Percentiles rank a stretch among this genome's conserved stretches.
phyloP scores from a whole-genome alignment of 805 yeast genomes.

The Candida khao-thaluensis region DNA sequence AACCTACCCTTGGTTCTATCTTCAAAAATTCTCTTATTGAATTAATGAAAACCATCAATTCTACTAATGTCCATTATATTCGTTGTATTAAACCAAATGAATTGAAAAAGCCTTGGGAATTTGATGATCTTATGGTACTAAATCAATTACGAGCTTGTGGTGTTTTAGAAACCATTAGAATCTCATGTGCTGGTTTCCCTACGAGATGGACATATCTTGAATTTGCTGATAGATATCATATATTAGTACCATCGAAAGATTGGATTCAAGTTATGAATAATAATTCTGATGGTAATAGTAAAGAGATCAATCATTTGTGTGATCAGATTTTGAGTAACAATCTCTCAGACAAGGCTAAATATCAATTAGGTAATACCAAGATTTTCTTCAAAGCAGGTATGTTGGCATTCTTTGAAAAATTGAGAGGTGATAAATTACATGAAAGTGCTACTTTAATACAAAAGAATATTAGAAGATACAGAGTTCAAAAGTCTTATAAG shows the following conservation, averaged over 20 bases:
- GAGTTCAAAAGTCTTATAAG: conserved; percentile 60
- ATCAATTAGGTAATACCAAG: conserved; percentile 89
- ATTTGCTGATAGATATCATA: conserved; percentile 85
- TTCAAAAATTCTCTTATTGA: conserved; percentile 91
- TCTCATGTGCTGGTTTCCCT: conserved; percentile 98
- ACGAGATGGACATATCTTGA: conserved; percentile 94
- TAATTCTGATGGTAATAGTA: conserved; percentile 40
- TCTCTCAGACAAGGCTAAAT: conserved; percentile 65
- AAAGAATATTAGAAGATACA: conserved; percentile 68
- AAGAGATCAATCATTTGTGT: conserved; percentile 63
- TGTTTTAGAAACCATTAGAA: conserved; percentile 93
- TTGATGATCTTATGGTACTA: conserved; percentile 91
- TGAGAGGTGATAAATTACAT: conserved; percentile 75
- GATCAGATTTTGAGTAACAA: conserved; percentile 62
- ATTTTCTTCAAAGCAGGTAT: conserved; percentile 96
- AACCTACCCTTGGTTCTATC: conserved; percentile 93
- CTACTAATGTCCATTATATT: conserved; percentile 94
- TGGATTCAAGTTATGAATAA: conserved; percentile 61
- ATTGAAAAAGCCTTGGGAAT: conserved; percentile 91
- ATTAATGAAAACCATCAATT: conserved; percentile 86
- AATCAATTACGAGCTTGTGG: conserved; percentile 98
- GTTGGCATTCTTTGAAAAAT: conserved; percentile 85
- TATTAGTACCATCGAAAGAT: conserved; percentile 68
- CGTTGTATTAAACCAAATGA: conserved; percentile 98
- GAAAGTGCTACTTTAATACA: conserved; percentile 82